Evolutionary conservation across 1,139 yeast genomes (phyloP).

Genomic region (Saccharomyces hybrid): DNA sequence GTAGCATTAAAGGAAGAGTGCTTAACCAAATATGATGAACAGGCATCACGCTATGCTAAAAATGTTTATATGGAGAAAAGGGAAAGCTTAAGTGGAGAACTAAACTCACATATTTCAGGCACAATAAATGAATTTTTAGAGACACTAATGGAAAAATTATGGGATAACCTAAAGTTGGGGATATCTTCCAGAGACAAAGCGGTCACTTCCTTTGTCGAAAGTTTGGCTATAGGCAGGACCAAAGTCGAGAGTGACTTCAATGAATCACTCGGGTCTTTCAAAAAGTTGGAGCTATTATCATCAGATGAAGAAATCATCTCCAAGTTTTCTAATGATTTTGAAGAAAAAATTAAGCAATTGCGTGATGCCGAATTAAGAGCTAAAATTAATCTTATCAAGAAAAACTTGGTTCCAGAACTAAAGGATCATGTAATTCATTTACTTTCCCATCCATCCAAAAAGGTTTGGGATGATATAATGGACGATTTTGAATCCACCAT

Average conservation of each 20-base stretch:
- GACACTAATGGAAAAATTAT: background rate
- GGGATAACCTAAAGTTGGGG: constrained; percentile 9
- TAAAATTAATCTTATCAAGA: constrained; percentile 17
- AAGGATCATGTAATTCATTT: constrained; percentile 25
- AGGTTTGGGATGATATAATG: constrained; percentile 30
- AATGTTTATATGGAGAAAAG: constrained; percentile 61
- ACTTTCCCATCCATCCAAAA: constrained; percentile 23
- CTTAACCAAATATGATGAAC: constrained; percentile 49
- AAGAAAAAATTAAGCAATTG: constrained; percentile 12
- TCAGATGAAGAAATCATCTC: background rate
- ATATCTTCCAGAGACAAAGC: constrained; percentile 10
- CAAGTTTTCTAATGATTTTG: constrained; percentile 3
- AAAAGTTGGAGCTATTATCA: constrained; percentile 10
- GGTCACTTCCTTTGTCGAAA: constrained; percentile 19
- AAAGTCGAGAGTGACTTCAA: constrained; percentile 8
- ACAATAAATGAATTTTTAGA: constrained; percentile 16
- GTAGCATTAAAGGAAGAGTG: constrained; percentile 38
- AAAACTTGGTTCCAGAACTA: constrained; percentile 16
- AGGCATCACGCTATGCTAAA: constrained; percentile 65
- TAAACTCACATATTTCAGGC: constrained; percentile 39
- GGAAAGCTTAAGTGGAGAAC: constrained; percentile 38
- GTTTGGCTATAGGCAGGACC: constrained; percentile 15
- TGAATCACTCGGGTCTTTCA: constrained; percentile 10
- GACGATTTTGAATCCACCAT: constrained; percentile 40
- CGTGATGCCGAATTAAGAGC: constrained; percentile 21